Percentiles rank a stretch among this genome's conserved stretches.
These are phyloP conservation scores for Thraustotheca clavata DNA, from an alignment of 352 stramenopile species.

Conservation along the genomic window DNA sequence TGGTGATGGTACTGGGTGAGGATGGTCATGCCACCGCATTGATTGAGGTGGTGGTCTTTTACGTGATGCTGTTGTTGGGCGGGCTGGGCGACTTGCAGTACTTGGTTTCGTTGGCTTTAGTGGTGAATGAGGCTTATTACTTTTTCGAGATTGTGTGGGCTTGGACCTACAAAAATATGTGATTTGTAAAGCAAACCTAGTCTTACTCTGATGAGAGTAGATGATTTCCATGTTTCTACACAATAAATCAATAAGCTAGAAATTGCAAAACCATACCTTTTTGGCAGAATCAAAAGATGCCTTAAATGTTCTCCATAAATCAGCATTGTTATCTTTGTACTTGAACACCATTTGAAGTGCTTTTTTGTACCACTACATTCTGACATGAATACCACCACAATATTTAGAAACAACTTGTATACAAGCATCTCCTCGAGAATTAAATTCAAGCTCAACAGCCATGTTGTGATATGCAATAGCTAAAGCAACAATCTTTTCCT, in stretches of 20 bases:
- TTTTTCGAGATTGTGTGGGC: no score
- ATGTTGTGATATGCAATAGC: slow-evolving; percentile 77
- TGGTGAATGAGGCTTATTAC: no score
- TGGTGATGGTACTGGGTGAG: not conserved
- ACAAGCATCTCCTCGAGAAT: slow-evolving; percentile 50
- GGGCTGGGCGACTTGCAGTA: slow-evolving; percentile 23
- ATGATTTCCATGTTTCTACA: slow-evolving; percentile 1
- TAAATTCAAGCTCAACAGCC: slow-evolving; percentile 72
- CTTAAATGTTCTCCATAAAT: slow-evolving; percentile 59
- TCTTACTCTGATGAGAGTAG: no score
- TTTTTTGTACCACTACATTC: slow-evolving; percentile 63
- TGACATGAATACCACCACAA: not conserved
- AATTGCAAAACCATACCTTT: slow-evolving; percentile 22
- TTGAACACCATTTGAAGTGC: slow-evolving; percentile 55
- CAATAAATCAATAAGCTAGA: not conserved
- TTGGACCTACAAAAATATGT: no score
- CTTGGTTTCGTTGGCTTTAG: not conserved
- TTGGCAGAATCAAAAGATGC: slow-evolving; percentile 65
- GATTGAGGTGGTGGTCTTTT: slow-evolving; percentile 1
- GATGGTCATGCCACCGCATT: not conserved
- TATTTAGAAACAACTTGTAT: slow-evolving; percentile 27
- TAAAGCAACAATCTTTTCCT: slow-evolving; percentile 70
- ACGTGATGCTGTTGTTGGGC: slow-evolving; percentile 44
- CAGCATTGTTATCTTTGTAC: slow-evolving; percentile 49
- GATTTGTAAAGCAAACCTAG: no score